Evolutionary conservation across 768 basidiomycete genomes (phyloP).

Genomic region (Thelephora ganbajun): DNA sequence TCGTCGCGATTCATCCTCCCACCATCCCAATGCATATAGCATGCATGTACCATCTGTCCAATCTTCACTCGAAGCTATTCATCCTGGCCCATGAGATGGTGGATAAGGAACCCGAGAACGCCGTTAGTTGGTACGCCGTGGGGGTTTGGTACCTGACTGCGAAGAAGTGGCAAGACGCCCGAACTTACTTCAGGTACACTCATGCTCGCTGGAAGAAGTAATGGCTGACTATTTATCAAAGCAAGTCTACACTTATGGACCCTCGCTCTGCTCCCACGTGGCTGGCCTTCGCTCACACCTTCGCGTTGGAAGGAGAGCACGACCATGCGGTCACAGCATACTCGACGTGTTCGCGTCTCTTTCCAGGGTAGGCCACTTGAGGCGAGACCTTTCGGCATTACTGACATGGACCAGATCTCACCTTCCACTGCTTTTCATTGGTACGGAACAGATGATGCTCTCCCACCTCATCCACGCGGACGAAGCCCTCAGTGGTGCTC

Average conservation of each 20-base stretch:
- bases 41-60: slow-evolving; percentile 92
- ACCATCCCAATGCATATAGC: slow-evolving; percentile 93
- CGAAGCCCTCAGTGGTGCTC: slow-evolving; percentile 77
- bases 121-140: slow-evolving; percentile 96
- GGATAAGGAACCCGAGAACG: slow-evolving; percentile 83
- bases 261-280: slow-evolving; percentile 93
- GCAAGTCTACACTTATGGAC: slow-evolving; percentile 95
- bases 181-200: slow-evolving; percentile 85
- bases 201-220: neutral
- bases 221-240: slow-evolving; percentile 16
- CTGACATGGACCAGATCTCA: slow-evolving; percentile 55
- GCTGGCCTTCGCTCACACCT: slow-evolving; percentile 96
- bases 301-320: slow-evolving; percentile 94
- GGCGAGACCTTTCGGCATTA: slow-evolving; percentile 1
- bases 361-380: slow-evolving; percentile 63
- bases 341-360: slow-evolving; percentile 90
- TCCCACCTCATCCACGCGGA: slow-evolving; percentile 72
- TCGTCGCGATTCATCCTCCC: slow-evolving; percentile 75
- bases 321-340: slow-evolving; percentile 98
- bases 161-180: slow-evolving; percentile 78
- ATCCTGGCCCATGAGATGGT: slow-evolving; percentile 95
- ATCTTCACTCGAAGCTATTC: slow-evolving; percentile 87
- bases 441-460: slow-evolving; percentile 94
- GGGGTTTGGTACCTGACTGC: slow-evolving; percentile 91
- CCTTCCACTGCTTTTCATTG: slow-evolving; percentile 87